Conservation (phyloP, 2,329 filamentous ascomycete species). For the Arthrobotrys entomopaga region DNA sequence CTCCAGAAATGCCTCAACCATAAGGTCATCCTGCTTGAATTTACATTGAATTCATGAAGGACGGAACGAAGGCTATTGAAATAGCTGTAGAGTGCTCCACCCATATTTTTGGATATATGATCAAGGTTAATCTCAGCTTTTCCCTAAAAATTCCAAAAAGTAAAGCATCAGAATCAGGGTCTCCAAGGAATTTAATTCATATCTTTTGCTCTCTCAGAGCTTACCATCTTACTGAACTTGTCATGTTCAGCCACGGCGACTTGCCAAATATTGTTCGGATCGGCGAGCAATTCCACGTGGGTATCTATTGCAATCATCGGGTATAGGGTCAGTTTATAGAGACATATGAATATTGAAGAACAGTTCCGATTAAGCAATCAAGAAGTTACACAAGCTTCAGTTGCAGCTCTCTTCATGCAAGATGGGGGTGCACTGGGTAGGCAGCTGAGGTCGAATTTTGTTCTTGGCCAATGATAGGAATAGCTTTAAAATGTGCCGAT, state of each 20-base stretch:
- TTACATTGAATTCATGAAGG: slow-evolving; percentile 17
- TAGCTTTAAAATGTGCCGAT: too few species aligned
- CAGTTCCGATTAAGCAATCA: too few species aligned
- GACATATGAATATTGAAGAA: background rate
- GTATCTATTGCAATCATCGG: slow-evolving; percentile 12
- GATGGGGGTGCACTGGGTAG: too few species aligned
- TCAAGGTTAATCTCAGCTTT: slow-evolving; percentile 36
- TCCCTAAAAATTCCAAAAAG: background rate
- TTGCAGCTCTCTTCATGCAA: too few species aligned
- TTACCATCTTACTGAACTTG: slow-evolving; percentile 45
- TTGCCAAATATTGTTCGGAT: slow-evolving; percentile 33
- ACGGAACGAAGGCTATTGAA: slow-evolving; percentile 24
- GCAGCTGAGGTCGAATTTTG: too few species aligned
- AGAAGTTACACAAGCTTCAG: too few species aligned
- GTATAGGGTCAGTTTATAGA: background rate
- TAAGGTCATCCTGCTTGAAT: slow-evolving; percentile 49
- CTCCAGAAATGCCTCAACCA: slow-evolving; percentile 47
- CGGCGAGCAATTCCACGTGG: slow-evolving; percentile 26
- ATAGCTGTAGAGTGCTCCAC: slow-evolving; percentile 21
- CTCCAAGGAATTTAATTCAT: background rate
- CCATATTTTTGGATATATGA: slow-evolving; percentile 24
- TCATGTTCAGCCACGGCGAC: slow-evolving; percentile 24
- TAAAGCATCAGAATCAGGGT: background rate
- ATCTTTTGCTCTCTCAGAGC: background rate
- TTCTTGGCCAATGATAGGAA: too few species aligned